Base-by-base conservation (phyloP, 1,139 yeast genomes). In the Blastobotrys capitulatus region DNA sequence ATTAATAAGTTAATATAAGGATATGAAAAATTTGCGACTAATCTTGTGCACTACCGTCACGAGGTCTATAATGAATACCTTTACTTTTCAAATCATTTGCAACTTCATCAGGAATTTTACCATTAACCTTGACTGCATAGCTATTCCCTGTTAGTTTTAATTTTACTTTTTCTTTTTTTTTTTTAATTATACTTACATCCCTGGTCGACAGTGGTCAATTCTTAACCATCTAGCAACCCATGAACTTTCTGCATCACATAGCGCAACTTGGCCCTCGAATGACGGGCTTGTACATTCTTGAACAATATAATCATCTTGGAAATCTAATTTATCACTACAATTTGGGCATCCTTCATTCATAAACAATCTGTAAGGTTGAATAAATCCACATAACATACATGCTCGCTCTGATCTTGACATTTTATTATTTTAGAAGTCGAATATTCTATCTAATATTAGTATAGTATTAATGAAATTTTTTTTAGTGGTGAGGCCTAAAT, bases 211-310 rank as follows among this genome's bases (percentile, higher is more conserved):
- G 26, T 88, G 84, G 61, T 88, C 96, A 26, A 92, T 85, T 68
- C 97, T 81, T 52, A 92, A 74, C 99, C 99, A 92, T 63, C 88
- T 80, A 20, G 97, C 97, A 31, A 89, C 97, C 99, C 99, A 92
- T 2, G 97, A 88, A 38, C 78, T 80, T 49, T 80, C 80, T 44
- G 92, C 90, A 52, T 85, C 89, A 48, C 95, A 89, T 56, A 89
- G 76, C 1, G 97, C 97, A 10, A 92, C 95, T 42, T 86, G 74
- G 0, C 99, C 99, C 71, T 92, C 99, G 64, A 89, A 94, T 0
- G 96, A 82, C 38, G 97, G 97, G 26, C 96, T 88, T 3, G 98
- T 92, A 65, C 96, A 89, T 62, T 89, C 96, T 65, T 86, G 86
- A 27, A 84, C 86, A 41, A 87, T 80, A 20, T 85, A 82, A 51